A percentile compares a stretch with the other conserved stretches of the same genome.
Evolutionary conservation across 768 basidiomycete genomes (phyloP).

Genomic region (Myochromella boudieri): DNA sequence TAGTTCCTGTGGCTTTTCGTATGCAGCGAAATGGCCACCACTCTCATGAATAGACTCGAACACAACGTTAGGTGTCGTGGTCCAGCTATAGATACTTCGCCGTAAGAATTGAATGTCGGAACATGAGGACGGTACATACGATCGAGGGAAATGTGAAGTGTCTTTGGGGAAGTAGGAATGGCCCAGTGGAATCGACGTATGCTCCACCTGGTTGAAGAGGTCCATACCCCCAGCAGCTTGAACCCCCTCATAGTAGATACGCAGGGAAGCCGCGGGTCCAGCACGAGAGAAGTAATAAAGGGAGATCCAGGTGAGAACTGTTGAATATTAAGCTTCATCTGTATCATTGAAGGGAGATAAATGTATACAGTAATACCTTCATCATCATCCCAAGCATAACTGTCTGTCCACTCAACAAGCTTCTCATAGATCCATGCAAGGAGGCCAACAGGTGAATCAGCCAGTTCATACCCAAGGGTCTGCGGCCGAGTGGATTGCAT

Average conservation of each 20-base stretch:
- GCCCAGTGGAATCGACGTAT: slow-evolving; percentile 42
- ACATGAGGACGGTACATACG: background rate
- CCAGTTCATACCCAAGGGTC: slow-evolving; percentile 51
- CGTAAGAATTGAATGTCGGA: background rate
- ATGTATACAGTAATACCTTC: slow-evolving; percentile 42
- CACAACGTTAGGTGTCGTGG: slow-evolving; percentile 34
- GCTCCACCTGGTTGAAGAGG: background rate
- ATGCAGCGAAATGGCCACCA: slow-evolving; percentile 62
- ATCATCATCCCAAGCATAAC: slow-evolving; percentile 57
- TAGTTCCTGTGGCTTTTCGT: slow-evolving; percentile 48
- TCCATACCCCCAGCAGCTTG: slow-evolving; percentile 17
- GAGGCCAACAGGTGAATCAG: slow-evolving; percentile 57
- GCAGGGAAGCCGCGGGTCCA: slow-evolving; percentile 55
- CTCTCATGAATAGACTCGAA: slow-evolving; percentile 46
- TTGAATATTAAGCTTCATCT: slow-evolving; percentile 1
- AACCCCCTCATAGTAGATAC: slow-evolving; percentile 58
- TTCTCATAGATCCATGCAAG: slow-evolving; percentile 58
- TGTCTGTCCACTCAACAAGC: slow-evolving; percentile 47
- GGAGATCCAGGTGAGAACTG: slow-evolving; percentile 63
- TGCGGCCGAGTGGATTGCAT: slow-evolving; percentile 49
- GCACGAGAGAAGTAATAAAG: slow-evolving; percentile 45
- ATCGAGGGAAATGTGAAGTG: slow-evolving; percentile 26
- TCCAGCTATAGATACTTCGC: slow-evolving; percentile 37
- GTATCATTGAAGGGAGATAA: background rate
- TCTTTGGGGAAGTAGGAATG: slow-evolving; percentile 55